These are phyloP conservation scores for Protea cynaroides DNA, from an alignment of 164 flowering plant genomes.

Conservation along the genomic window DNA sequence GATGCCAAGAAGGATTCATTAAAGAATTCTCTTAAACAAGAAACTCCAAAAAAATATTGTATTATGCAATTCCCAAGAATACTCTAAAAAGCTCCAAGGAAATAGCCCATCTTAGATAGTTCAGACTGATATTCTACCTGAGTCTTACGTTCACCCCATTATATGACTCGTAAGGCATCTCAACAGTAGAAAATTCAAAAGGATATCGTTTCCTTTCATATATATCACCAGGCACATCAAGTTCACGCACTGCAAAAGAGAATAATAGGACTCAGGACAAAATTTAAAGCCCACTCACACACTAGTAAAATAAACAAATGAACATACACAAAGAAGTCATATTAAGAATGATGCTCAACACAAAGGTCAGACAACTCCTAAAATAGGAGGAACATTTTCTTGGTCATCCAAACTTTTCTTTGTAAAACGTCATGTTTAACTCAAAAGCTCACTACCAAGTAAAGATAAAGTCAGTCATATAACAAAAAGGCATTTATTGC, in stretches of 20 bases:
- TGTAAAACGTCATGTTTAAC: no score
- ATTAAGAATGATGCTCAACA: background rate
- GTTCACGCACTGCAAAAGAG: constrained; percentile 69
- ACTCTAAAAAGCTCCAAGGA: background rate
- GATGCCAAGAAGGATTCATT: background rate
- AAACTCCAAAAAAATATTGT: no score
- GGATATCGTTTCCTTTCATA: constrained; percentile 89
- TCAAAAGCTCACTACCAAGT: no score
- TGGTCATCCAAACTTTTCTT: no score
- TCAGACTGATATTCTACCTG: constrained; percentile 40
- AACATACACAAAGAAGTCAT: background rate
- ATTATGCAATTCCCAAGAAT: no score
- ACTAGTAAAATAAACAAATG: background rate
- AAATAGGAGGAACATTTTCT: no score
- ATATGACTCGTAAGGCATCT: constrained; percentile 96
- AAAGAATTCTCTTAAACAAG: no score
- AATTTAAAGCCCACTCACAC: background rate
- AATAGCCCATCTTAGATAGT: background rate
- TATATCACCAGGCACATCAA: constrained; percentile 96
- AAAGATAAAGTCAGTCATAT: no score
- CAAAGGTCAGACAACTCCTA: no score
- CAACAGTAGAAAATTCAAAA: constrained; percentile 95
- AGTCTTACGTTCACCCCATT: constrained; percentile 95
- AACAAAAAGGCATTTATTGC: no score
- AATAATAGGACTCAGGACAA: constrained; percentile 8